Evolutionary conservation across 2,329 filamentous ascomycete species (phyloP).

Genomic region (Hymenoscyphus linearis): DNA sequence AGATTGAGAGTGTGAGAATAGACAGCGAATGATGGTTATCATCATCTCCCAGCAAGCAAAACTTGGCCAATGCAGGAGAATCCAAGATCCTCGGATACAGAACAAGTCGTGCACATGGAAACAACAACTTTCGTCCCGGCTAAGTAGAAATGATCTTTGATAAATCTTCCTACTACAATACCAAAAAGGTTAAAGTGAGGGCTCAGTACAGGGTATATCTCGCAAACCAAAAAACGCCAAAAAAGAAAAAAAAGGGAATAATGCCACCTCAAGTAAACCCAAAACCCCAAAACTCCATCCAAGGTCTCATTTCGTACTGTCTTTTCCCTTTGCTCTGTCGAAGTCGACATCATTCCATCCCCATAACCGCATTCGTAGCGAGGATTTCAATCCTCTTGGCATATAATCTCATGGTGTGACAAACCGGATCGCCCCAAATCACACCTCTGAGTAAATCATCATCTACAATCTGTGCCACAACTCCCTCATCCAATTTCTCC

Average conservation of each 20-base stretch:
- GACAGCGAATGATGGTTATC: too few relatives aligned
- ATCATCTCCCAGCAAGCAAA: not conserved
- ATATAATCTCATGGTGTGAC: slow-evolving; percentile 77
- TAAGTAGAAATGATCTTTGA: not conserved
- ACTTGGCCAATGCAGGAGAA: not conserved
- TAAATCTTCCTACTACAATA: not conserved
- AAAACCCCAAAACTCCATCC: not conserved
- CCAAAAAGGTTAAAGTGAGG: not conserved
- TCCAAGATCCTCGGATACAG: not conserved
- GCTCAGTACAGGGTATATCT: not conserved
- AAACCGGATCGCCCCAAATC: slow-evolving; percentile 76
- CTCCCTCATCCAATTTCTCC: slow-evolving; percentile 50
- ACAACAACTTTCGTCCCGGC: not conserved
- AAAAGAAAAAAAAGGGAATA: too few relatives aligned
- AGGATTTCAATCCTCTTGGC: slow-evolving; percentile 64
- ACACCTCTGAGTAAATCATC: slow-evolving; percentile 65
- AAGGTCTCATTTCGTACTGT: not conserved
- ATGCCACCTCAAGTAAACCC: not conserved
- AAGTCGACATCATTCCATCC: slow-evolving; percentile 8
- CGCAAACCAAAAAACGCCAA: not conserved
- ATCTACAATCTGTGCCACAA: slow-evolving; percentile 62
- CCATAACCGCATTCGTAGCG: slow-evolving; percentile 61
- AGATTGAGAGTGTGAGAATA: too few relatives aligned
- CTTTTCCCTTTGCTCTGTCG: not conserved
- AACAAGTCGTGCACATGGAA: not conserved